Evolutionary conservation across 208 protist species (phyloP).

Genomic region (Crithidia bombi): DNA sequence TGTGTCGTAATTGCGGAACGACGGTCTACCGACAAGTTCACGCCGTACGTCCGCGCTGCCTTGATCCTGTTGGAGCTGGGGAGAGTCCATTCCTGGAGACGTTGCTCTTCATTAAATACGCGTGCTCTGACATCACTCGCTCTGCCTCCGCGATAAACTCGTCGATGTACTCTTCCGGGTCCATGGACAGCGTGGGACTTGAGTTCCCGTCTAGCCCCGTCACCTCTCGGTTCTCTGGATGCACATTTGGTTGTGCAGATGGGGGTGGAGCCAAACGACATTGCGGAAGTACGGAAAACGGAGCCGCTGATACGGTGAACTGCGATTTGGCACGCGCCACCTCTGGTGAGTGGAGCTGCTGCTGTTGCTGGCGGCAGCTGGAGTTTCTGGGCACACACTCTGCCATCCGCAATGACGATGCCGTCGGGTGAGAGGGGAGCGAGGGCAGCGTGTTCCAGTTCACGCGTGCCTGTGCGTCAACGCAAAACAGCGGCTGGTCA

Average conservation of each 20-base stretch:
- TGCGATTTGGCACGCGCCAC: background rate
- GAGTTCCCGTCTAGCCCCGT: background rate
- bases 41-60: too few relatives aligned
- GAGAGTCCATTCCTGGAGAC: background rate
- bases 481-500: background rate
- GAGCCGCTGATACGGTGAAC: background rate
- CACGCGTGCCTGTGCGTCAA: background rate
- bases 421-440: background rate
- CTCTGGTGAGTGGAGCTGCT: background rate
- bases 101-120: background rate
- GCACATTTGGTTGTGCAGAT: background rate
- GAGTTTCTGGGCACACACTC: too few relatives aligned
- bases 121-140: slow-evolving; percentile 27
- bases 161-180: slow-evolving; percentile 17
- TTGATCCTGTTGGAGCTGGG: background rate
- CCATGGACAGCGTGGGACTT: background rate
- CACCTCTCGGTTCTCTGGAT: background rate
- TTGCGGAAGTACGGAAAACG: background rate
- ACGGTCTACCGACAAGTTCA: too few relatives aligned
- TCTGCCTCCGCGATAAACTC: slow-evolving; percentile 40
- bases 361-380: background rate
- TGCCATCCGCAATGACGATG: too few relatives aligned
- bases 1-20: too few relatives aligned
- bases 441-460: background rate
- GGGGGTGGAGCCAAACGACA: background rate